Base-by-base conservation (phyloP, 1,139 yeast genomes). In the Yamadazyma trypodendri region DNA sequence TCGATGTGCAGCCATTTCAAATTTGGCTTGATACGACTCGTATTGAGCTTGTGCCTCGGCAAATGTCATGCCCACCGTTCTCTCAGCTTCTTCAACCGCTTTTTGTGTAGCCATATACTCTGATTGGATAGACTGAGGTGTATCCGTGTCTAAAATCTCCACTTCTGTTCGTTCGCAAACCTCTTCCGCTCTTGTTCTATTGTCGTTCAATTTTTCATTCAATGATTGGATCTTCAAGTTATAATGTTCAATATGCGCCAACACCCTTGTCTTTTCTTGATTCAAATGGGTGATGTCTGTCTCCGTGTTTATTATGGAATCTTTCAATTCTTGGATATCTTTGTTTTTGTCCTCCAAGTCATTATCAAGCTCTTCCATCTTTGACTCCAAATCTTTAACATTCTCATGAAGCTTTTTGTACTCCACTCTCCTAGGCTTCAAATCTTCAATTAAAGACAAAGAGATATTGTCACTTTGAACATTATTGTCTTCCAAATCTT, bases 41-140 rank as follows among this genome's bases (percentile, higher is more conserved):
- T 68, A 51, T 27, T 68, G 68, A 9, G 42, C 43, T 39, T 67
- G 70, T 2, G 71, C 66, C 23, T 66, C 72, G 34, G 66, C 73
- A 32, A 61, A 58, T 0, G 68, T 49, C 24, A 58, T 52, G 1
- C 72, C 73, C 10, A 68, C 51, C 15, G 52, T 51, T 21, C 51
- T 52, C 40, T 72, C 76, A 2, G 69, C 68, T 38, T 64, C 65
- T 36, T 58, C 56, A 2, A 70, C 60, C 12, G 68, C 68, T 28
- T 53, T 41, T 38, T 63, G 63, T 4, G 64, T 53, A 14, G 52
- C 56, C 12, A 51, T 50, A 36, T 59, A 71, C 37, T 70, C 76
- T 8, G 48, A 42, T 8, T 63, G 61, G 22, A 72, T 68, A 2
- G 67, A 54, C 21, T 65, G 64, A 10, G 60, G 56, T 3, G 71